A percentile compares a stretch with the other conserved stretches of the same genome.
These are phyloP conservation scores for Ajuga reptans DNA, from an alignment of 305 asterid genomes.

Conservation along the genomic window DNA sequence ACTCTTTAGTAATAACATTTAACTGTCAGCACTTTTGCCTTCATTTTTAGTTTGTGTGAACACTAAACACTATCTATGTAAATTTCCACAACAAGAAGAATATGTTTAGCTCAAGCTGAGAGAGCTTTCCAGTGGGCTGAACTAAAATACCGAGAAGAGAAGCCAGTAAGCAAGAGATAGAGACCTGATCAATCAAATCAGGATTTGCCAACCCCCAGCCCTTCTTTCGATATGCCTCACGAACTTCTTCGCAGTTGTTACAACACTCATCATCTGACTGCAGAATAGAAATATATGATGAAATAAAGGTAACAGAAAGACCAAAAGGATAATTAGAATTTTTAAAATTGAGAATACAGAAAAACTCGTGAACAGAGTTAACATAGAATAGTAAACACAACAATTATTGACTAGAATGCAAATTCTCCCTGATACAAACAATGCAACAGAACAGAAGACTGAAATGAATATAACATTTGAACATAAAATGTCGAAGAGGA, in stretches of 20 bases:
- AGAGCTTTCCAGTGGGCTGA: constrained; percentile 1
- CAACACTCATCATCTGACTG: constrained; percentile 90
- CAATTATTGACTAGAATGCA: neutral
- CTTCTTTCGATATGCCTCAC: constrained; percentile 90
- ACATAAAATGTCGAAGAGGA: constrained; percentile 16
- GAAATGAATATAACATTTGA: neutral
- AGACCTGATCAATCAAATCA: constrained; percentile 76
- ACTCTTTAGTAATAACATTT: neutral
- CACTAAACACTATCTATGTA: neutral
- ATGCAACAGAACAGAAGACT: neutral
- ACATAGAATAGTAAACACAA: neutral
- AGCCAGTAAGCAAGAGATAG: constrained; percentile 10
- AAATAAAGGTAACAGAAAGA: constrained; percentile 13
- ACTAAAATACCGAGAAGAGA: constrained; percentile 6
- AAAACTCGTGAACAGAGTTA: neutral
- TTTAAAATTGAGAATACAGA: neutral
- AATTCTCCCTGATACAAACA: neutral
- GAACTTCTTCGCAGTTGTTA: constrained; percentile 94
- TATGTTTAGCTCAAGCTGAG: neutral
- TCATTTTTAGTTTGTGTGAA: neutral
- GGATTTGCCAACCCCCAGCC: constrained; percentile 92
- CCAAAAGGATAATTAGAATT: neutral
- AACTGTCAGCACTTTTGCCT: neutral
- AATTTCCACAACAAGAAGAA: neutral
- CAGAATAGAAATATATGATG: constrained; percentile 21